A percentile compares a stretch with the other conserved stretches of the same genome.
These are phyloP conservation scores for Aspergillus cavernicola DNA, from an alignment of 495 filamentous ascomycete genomes.

Conservation along the genomic window DNA sequence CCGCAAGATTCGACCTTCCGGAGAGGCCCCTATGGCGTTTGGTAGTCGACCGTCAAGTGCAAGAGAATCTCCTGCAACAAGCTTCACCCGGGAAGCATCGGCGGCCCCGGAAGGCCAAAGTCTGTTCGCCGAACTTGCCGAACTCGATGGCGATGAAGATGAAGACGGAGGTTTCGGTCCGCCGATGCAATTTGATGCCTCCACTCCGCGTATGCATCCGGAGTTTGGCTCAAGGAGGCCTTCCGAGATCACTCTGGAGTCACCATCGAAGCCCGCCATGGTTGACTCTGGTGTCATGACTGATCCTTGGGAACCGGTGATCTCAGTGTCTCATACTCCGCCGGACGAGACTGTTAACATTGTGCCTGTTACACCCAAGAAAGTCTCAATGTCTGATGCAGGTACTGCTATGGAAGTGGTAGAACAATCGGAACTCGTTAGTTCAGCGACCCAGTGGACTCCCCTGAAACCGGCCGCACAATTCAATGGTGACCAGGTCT, in stretches of 20 bases:
- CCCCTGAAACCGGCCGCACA: constrained; percentile 24
- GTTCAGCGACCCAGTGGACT: constrained; percentile 38
- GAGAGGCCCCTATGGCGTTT: constrained; percentile 57
- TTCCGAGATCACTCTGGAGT: constrained; percentile 31
- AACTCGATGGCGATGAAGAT: constrained; percentile 63
- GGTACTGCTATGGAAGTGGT: constrained; percentile 17
- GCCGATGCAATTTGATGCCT: constrained; percentile 31
- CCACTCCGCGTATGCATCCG: constrained; percentile 47
- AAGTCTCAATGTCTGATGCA: constrained; percentile 12
- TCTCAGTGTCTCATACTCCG: neutral
- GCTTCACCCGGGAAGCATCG: constrained; percentile 37
- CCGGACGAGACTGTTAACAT: constrained; percentile 5
- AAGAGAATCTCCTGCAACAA: constrained; percentile 48
- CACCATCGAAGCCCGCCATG: constrained; percentile 48
- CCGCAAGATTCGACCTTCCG: constrained; percentile 60
- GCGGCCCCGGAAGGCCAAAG: constrained; percentile 64
- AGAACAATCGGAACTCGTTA: constrained; percentile 24
- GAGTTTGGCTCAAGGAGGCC: constrained; percentile 35
- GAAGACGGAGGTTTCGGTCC: constrained; percentile 53
- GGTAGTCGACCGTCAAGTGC: constrained; percentile 46
- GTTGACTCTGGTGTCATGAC: constrained; percentile 88
- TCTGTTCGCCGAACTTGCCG: constrained; percentile 84
- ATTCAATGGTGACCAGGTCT: constrained; percentile 25
- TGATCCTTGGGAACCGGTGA: constrained; percentile 54
- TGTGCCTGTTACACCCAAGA: constrained; percentile 24